Evolutionary conservation across 768 basidiomycete species (phyloP), one percentile per base, ranked within the genome.

Genomic region (Hemileccinum rubropunctum): DNA sequence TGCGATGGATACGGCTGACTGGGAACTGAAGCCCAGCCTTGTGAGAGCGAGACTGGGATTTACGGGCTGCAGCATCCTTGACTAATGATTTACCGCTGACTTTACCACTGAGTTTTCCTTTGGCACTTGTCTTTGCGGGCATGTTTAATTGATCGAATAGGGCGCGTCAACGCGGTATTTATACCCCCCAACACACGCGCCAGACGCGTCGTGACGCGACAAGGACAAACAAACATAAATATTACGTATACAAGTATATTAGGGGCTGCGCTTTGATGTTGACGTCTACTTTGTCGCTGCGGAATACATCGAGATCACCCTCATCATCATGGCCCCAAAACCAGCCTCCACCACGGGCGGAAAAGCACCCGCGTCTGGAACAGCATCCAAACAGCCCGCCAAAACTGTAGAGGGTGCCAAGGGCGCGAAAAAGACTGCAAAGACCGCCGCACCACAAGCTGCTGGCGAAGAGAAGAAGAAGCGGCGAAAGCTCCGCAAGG

Each of bases 1-100:
- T 79, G 78, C 91, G 86, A 69, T 92, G 91, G 61, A 94, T 85
- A 84, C 93, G 63, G 75, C 92, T 91, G 62, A 95, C 92, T 39
- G 92, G 93, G 73, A 88, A 88, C 69, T 89, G 87, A 46, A 89
- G 83, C 50, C 87, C 87, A 37, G 87, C 86, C 63, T 80, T 83
- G 35, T 84, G 78, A 12, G 86, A 88, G 56, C 87, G 87, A 1
- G 86, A 86, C 53, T 80, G 79, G 23, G 23, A 3, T 23, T 23
- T 23, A 23, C 23, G 3, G 6, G 3, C 23, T 23, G 23, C 3
- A 23, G 23, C 6, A 6, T 3, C 23, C 6, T 23, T 23, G 23
- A 23, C 3, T 23, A 23, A n/a, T n/a, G n/a, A 67, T 82, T 87
- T 64, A 17, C 35, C 35, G 56, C 52, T 77, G 28, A 77, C 76